phyloP scores from a whole-genome alignment of 2,329 filamentous ascomycete genomes.

The Pyricularia sp. region DNA sequence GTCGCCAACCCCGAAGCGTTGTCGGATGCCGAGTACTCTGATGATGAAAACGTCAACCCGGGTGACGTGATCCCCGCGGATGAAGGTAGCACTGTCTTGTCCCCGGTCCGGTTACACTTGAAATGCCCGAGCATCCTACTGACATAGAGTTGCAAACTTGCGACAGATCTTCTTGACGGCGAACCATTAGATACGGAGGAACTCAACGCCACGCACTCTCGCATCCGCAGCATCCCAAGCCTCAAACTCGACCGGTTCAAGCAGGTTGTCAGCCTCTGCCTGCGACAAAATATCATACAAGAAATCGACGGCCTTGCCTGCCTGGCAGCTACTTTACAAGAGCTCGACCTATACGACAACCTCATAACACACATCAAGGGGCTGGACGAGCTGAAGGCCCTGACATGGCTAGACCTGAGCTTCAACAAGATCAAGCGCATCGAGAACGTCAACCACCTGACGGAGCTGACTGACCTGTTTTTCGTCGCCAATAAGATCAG shows the following conservation, averaged over 20 bases:
- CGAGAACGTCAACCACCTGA: slow-evolving; percentile 71
- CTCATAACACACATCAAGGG: slow-evolving; percentile 76
- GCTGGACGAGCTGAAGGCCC: slow-evolving; percentile 61
- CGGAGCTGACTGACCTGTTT: slow-evolving; percentile 68
- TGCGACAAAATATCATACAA: slow-evolving; percentile 84
- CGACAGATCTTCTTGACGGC: slow-evolving; percentile 45
- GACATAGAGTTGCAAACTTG: slow-evolving; percentile 2
- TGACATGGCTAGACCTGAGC: slow-evolving; percentile 76
- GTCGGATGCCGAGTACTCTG: slow-evolving; percentile 76
- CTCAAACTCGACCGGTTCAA: slow-evolving; percentile 76
- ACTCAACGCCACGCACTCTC: slow-evolving; percentile 81
- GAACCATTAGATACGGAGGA: slow-evolving; percentile 54
- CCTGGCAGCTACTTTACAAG: slow-evolving; percentile 55
- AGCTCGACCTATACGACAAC: slow-evolving; percentile 96
- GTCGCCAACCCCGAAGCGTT: slow-evolving; percentile 70
- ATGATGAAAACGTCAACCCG: slow-evolving; percentile 50
- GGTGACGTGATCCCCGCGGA: slow-evolving; percentile 70
- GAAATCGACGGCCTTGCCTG: slow-evolving; percentile 60
- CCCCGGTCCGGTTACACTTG: background rate
- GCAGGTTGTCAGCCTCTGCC: slow-evolving; percentile 63
- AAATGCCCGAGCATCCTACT: background rate
- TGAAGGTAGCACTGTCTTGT: slow-evolving; percentile 42
- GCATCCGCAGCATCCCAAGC: slow-evolving; percentile 63
- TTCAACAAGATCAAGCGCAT: slow-evolving; percentile 99
- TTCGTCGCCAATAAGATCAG: slow-evolving; percentile 92